Base-by-base conservation (phyloP, 768 basidiomycete genomes). In the Leccinellum luteum region DNA sequence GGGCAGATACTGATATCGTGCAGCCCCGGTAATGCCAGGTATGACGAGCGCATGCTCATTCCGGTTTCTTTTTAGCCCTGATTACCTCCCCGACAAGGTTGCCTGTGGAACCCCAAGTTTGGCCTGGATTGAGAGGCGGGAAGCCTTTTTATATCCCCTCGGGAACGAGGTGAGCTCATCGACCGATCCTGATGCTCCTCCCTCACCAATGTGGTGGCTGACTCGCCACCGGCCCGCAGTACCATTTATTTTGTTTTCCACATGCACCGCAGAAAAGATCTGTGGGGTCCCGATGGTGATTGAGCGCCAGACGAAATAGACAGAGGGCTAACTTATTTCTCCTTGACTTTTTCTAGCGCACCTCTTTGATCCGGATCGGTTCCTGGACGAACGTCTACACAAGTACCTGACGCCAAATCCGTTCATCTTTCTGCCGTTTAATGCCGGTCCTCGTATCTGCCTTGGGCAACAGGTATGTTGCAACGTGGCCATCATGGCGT, bases 351-450 rank as follows among this genome's bases (percentile, higher is more conserved):
- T 12, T 23, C 8, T 49, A 71, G 70, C 66, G 31, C 61, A 70
- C 15, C 61, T 74, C 49, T 87, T 87, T 61, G 85, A 87, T 63
- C 86, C 86, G 1, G 83, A 86, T 60, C 75, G 86, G 15, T 89
- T 84, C 75, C 66, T 86, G 35, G 86, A 87, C 55, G 76, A 78
- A 12, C 75, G 86, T 31, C 61, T 82, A 6, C 75, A 77, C 54
- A 79, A 79, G 61, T 83, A 83, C 57, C 73, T 85, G 19, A 75
- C 73, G 0, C 76, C 78, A 2, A 86, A 86, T 59, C 85, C 85
- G 1, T 86, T 81, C 74, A 87, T 89, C 59, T 87, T 87, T 67
- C 70, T 83, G 3, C 85, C 86, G 0, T 87, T 87, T 74, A 86
- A 86, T 57, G 85, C 84, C 1, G 86, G 83, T 1, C 85, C 85